phyloP scores from a whole-genome alignment of 1,284 basidiomycete genomes.

The Apiotrichum domesticum region DNA sequence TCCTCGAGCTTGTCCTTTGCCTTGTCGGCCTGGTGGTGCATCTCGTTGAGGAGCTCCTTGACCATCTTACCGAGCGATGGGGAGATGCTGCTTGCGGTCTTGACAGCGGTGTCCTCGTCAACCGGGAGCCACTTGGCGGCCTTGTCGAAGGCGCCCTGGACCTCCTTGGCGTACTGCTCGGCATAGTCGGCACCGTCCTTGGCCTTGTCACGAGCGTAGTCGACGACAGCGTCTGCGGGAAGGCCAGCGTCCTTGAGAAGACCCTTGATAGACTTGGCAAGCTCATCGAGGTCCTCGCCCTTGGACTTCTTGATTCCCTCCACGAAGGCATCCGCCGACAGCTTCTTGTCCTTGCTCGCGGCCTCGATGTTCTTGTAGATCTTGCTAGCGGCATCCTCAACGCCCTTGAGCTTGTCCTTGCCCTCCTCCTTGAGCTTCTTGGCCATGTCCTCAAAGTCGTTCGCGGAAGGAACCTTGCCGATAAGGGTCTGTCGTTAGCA shows the following conservation, averaged over 20 bases:
- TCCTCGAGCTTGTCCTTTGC: conserved; percentile 25
- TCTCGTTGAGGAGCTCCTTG: conserved; percentile 34
- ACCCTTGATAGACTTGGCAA: conserved; percentile 40
- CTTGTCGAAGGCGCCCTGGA: conserved; percentile 28
- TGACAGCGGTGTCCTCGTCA: conserved; percentile 37
- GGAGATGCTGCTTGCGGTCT: conserved; percentile 34
- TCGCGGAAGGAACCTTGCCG: conserved; percentile 34
- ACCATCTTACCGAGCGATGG: conserved; percentile 40
- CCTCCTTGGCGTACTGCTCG: conserved; percentile 33
- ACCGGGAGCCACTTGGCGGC: conserved; percentile 34
- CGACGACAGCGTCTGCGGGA: conserved; percentile 38
- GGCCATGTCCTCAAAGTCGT: conserved; percentile 35
- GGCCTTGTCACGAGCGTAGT: conserved; percentile 34
- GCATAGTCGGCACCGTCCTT: conserved; percentile 38
- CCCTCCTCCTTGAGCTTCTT: conserved; percentile 39
- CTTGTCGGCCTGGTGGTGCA: conserved; percentile 16
- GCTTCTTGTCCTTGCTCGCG: conserved; percentile 38
- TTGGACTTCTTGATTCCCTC: conserved; percentile 37
- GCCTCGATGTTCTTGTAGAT: conserved; percentile 38
- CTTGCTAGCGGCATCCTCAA: conserved; percentile 40
- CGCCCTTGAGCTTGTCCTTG: conserved; percentile 35
- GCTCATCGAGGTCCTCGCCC: conserved; percentile 39
- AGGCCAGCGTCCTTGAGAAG: conserved; percentile 43
- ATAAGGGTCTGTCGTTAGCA: conserved; percentile 25
- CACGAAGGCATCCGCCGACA: conserved; percentile 30